phyloP scores from a whole-genome alignment of 176 grass and related monocot species.

The Otatea glauca region DNA sequence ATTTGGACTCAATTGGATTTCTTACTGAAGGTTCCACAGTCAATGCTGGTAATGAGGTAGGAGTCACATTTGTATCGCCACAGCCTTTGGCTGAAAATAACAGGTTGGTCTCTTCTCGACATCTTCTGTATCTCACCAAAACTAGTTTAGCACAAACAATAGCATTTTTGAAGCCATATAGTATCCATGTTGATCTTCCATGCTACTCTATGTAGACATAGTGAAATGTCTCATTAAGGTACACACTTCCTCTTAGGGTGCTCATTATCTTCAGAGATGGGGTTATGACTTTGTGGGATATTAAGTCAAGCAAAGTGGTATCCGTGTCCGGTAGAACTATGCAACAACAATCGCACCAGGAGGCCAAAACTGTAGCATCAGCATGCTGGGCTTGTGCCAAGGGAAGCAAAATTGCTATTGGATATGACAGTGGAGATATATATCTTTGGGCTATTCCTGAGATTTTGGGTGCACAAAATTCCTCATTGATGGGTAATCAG shows the following conservation, averaged over 20 bases:
- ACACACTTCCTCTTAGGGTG: conserved; percentile 60
- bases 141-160: neutral
- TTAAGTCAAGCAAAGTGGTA: conserved; percentile 78
- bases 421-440: conserved; percentile 80
- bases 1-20: neutral
- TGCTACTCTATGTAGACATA: neutral
- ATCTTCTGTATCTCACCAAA: conserved; percentile 14
- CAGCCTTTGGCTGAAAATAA: conserved; percentile 75
- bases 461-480: conserved; percentile 53
- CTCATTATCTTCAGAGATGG: conserved; percentile 90
- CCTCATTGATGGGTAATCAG: conserved; percentile 42
- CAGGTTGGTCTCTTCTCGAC: conserved; percentile 52
- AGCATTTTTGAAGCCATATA: neutral
- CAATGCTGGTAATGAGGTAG: conserved; percentile 44
- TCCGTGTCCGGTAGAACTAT: conserved; percentile 61
- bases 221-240: conserved; percentile 30
- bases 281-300: conserved; percentile 83
- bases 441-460: conserved; percentile 77
- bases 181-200: neutral
- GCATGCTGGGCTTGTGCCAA: conserved; percentile 77
- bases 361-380: conserved; percentile 67
- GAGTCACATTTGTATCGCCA: conserved; percentile 57
- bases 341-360: conserved; percentile 65
- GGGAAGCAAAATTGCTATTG: conserved; percentile 88
- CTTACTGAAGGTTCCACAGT: conserved; percentile 37